Percentiles rank a stretch among this genome's conserved stretches.
Evolutionary conservation across 208 protist species (phyloP).

Genomic region (Trypanosoma congolense): DNA sequence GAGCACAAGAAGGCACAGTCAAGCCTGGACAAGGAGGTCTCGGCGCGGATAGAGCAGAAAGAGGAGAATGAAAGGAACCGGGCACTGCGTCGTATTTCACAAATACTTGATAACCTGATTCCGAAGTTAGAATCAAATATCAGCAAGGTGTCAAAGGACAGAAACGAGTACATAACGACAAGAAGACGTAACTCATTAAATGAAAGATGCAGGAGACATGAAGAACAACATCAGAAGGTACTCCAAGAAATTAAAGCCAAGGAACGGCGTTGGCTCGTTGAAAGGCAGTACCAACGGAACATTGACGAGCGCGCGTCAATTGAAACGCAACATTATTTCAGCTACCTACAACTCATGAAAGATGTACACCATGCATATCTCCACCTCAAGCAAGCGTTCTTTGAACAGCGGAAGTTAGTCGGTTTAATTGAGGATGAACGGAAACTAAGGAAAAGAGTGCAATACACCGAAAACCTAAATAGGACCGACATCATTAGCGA

Average conservation of each 20-base stretch:
- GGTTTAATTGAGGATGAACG: conserved; percentile 23
- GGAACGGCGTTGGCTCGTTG: conserved; percentile 28
- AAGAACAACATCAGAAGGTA: conserved; percentile 10
- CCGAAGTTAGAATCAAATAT: conserved; percentile 22
- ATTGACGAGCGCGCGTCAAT: conserved; percentile 26
- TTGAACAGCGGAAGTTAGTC: conserved; percentile 15
- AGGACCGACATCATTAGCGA: conserved; percentile 13
- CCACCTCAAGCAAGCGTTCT: conserved; percentile 14
- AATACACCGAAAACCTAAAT: conserved; percentile 1
- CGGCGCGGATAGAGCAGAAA: conserved; percentile 27
- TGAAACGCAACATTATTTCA: conserved; percentile 23
- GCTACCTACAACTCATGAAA: conserved; percentile 11
- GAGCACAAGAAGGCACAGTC: conserved; percentile 13
- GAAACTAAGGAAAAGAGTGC: conserved; percentile 1
- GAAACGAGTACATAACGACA: neutral
- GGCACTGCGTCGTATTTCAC: conserved; percentile 43
- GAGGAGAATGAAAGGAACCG: conserved; percentile 41
- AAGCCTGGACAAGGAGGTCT: conserved; percentile 31
- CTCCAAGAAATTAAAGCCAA: conserved; percentile 18
- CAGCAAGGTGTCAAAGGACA: neutral
- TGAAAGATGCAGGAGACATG: conserved; percentile 15
- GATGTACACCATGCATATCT: conserved; percentile 12
- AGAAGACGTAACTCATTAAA: conserved; percentile 3
- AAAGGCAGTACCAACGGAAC: conserved; percentile 27
- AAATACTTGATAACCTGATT: conserved; percentile 31